Conservation (phyloP, 2,329 filamentous ascomycete species). For the Arthrobotrys megalospora region DNA sequence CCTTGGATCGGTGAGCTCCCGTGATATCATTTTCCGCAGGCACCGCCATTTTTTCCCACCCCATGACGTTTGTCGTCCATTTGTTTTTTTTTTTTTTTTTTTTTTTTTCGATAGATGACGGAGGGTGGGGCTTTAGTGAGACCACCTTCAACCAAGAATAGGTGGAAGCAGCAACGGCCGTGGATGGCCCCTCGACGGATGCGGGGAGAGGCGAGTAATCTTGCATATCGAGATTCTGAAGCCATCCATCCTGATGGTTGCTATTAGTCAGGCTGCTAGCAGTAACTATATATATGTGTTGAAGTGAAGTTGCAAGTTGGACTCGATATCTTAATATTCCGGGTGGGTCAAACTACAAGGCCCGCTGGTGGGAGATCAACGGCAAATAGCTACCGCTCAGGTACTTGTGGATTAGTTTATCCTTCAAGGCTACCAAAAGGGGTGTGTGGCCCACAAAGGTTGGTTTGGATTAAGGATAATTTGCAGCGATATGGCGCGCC, state of each 20-base stretch:
- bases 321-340: background rate
- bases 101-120: constrained; percentile 20
- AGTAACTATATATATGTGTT: background rate
- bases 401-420: background rate
- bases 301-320: constrained; percentile 4
- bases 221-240: constrained; percentile 49
- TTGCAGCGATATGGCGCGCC: background rate
- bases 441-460: background rate
- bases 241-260: constrained; percentile 15
- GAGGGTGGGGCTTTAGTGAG: constrained; percentile 50
- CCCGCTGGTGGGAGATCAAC: constrained; percentile 32
- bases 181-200: constrained; percentile 38
- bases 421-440: background rate
- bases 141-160: constrained; percentile 33
- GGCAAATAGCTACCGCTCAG: background rate
- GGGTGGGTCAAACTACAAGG: background rate
- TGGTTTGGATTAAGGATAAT: constrained; percentile 1
- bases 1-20: constrained; percentile 45
- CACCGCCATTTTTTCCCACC: constrained; percentile 17
- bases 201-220: constrained; percentile 50
- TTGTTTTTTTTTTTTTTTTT: background rate
- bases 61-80: constrained; percentile 58
- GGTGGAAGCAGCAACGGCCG: constrained; percentile 4
- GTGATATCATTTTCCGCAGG: constrained; percentile 54
- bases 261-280: constrained; percentile 8